Evolutionary conservation across 495 filamentous ascomycete species (phyloP).

Genomic region (Neurospora tetraspora): DNA sequence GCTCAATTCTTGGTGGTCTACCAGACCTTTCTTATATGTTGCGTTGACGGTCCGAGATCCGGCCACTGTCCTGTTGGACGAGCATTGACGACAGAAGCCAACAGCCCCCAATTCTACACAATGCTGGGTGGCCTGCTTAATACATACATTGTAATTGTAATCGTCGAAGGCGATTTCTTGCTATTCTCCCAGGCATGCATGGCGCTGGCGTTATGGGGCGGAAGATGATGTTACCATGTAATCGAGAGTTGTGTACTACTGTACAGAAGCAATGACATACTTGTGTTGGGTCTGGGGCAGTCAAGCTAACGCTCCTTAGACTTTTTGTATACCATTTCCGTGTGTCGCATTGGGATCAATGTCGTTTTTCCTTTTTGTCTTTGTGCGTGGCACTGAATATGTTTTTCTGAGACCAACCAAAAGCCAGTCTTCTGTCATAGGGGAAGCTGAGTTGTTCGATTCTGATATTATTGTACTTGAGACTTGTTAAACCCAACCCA

Average conservation of each 20-base stretch:
- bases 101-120: not conserved
- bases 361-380: not conserved
- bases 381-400: not conserved
- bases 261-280: not conserved
- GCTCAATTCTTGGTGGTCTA: slow-evolving; percentile 29
- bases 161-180: not conserved
- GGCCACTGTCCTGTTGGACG: not conserved
- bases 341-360: not conserved
- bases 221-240: not conserved
- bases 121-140: not conserved
- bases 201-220: not conserved
- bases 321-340: not conserved
- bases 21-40: slow-evolving; percentile 49
- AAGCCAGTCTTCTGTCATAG: not conserved
- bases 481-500: not conserved
- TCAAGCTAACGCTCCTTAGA: not conserved
- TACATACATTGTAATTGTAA: not conserved
- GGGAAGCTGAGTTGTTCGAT: not conserved
- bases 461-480: not conserved
- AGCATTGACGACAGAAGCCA: not conserved
- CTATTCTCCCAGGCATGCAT: not conserved
- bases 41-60: slow-evolving; percentile 8
- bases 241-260: not conserved
- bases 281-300: not conserved
- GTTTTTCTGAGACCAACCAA: not conserved